phyloP scores from a whole-genome alignment of 176 grass and related monocot species.

The Avena sativa region DNA sequence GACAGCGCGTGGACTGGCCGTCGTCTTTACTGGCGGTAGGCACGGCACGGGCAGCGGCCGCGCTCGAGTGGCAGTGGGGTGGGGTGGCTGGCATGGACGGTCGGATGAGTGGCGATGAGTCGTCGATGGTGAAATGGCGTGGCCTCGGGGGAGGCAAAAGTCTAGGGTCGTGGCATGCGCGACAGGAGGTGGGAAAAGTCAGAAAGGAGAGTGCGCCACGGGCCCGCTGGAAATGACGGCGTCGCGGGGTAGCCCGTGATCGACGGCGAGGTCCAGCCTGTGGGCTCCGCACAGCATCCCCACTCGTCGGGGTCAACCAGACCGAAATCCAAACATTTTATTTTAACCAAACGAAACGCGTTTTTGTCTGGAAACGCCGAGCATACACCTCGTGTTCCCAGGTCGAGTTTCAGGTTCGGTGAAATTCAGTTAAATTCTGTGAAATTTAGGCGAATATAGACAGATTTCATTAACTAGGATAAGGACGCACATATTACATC shows the following conservation, averaged over 20 bases:
- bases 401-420: no score
- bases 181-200: background rate
- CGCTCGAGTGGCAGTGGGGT: constrained; percentile 16
- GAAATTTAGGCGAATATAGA: no score
- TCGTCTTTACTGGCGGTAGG: constrained; percentile 8
- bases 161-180: background rate
- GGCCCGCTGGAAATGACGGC: background rate
- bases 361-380: no score
- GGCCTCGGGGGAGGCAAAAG: constrained; percentile 45
- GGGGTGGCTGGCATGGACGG: constrained; percentile 20
- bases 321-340: no score
- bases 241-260: background rate
- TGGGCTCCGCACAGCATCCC: background rate
- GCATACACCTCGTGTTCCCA: no score
- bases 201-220: background rate
- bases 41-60: constrained; percentile 27
- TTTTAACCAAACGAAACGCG: no score
- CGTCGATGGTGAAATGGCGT: constrained; percentile 7
- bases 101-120: constrained; percentile 4
- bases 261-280: background rate
- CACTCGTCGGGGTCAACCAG: no score
- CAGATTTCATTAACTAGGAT: no score
- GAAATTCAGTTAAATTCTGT: no score
- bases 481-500: no score
- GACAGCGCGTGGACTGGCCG: constrained; percentile 45